phyloP scores from a whole-genome alignment of 208 protist genomes.

The Perkinsela sp. region DNA sequence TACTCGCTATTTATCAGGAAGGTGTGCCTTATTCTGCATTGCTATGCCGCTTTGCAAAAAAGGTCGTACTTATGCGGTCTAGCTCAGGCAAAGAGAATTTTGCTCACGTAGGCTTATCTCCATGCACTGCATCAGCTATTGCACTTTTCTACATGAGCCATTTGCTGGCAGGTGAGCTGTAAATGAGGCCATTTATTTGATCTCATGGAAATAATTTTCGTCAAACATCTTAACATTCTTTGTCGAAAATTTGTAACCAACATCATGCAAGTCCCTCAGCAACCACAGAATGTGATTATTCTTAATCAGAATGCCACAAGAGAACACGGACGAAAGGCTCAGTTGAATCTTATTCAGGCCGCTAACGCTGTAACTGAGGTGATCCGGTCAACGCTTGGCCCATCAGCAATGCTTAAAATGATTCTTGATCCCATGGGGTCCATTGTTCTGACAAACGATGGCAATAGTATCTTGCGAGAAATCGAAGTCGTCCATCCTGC shows the following conservation, averaged over 20 bases:
- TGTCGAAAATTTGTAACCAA: neutral
- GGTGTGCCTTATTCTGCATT: neutral
- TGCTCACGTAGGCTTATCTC: neutral
- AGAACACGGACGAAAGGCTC: slow-evolving; percentile 85
- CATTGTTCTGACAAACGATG: slow-evolving; percentile 98
- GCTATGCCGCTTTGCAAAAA: neutral
- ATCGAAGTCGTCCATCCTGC: slow-evolving; percentile 98
- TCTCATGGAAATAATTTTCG: too few relatives aligned
- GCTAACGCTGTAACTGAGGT: slow-evolving; percentile 92
- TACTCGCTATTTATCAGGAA: neutral
- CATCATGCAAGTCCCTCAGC: slow-evolving; percentile 11
- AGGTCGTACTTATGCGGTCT: neutral
- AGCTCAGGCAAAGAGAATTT: neutral
- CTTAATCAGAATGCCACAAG: slow-evolving; percentile 81
- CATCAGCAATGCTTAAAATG: slow-evolving; percentile 99
- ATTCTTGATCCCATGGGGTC: slow-evolving; percentile 98
- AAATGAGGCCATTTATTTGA: too few relatives aligned
- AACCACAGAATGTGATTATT: slow-evolving; percentile 38
- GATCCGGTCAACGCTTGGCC: slow-evolving; percentile 95
- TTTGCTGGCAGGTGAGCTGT: neutral
- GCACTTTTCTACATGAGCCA: neutral
- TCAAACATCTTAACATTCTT: too few relatives aligned
- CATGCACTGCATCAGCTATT: slow-evolving; percentile 1
- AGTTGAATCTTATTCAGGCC: slow-evolving; percentile 91
- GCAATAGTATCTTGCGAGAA: slow-evolving; percentile 98